Conservation (phyloP, 805 yeast genomes). For the Ogataea pini region DNA sequence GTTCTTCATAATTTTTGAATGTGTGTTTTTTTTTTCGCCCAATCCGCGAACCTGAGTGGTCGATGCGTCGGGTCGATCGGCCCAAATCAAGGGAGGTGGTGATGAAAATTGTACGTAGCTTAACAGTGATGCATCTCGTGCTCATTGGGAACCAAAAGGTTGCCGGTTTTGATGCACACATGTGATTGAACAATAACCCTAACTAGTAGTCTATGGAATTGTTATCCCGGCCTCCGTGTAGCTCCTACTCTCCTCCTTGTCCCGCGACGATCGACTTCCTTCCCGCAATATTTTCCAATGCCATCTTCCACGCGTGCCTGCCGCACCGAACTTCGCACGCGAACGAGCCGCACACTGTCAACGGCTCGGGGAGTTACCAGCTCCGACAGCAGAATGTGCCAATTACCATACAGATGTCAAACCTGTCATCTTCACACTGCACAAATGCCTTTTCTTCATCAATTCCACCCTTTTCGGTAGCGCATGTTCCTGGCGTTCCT, state of each 20-base stretch:
- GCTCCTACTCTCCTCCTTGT: too few relatives aligned
- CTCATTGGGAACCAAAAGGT: too few relatives aligned
- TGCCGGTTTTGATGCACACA: too few relatives aligned
- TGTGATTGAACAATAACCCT: too few relatives aligned
- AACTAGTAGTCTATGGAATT: too few relatives aligned
- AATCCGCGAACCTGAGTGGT: neutral
- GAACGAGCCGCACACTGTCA: neutral
- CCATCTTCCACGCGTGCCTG: slow-evolving; percentile 8
- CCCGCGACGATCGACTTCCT: neutral
- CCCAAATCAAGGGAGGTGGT: neutral
- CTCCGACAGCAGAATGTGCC: neutral
- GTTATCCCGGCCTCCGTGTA: too few relatives aligned
- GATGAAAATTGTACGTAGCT: neutral
- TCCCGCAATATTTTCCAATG: neutral
- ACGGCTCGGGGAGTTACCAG: neutral
- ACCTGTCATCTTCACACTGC: neutral
- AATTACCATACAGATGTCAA: neutral
- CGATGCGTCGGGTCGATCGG: neutral
- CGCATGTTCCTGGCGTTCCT: too few relatives aligned
- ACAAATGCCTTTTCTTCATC: neutral
- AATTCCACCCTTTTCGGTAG: neutral
- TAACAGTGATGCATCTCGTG: too few relatives aligned
- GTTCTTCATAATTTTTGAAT: neutral
- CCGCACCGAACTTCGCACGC: slow-evolving; percentile 7
- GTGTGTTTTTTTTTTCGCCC: neutral